Evolutionary conservation across 1,139 yeast species (phyloP).

Genomic region (Geotrichum macrosporum): DNA sequence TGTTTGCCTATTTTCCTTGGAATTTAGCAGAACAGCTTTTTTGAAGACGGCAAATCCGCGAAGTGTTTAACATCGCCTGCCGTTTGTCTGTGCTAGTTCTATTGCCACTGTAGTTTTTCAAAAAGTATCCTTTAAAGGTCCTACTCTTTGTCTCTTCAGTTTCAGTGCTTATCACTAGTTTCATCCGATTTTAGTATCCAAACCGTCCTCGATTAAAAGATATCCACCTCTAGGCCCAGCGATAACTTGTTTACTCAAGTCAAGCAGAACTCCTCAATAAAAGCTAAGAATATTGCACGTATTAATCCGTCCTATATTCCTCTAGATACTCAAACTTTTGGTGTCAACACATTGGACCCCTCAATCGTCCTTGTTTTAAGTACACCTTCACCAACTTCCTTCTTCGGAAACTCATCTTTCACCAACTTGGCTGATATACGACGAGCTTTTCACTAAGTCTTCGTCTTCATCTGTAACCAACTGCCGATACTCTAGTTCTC

Average conservation of each 20-base stretch:
- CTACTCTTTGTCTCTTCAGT: background rate
- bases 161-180: background rate
- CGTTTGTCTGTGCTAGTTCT: background rate
- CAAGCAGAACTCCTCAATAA: background rate
- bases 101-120: background rate
- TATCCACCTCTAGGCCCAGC: conserved; percentile 1
- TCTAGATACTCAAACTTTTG: background rate
- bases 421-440: conserved; percentile 11
- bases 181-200: conserved; percentile 1
- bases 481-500: conserved; percentile 10
- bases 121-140: background rate
- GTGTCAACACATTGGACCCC: background rate
- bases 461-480: conserved; percentile 19
- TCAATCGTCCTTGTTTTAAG: background rate
- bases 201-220: background rate
- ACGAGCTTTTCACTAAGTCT: conserved; percentile 33
- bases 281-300: background rate
- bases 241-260: conserved; percentile 9
- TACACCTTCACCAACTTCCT: background rate
- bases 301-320: too few relatives aligned
- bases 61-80: background rate
- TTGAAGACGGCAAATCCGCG: background rate
- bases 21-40: conserved; percentile 1
- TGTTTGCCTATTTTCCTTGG: background rate
- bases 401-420: background rate